Percentiles rank a stretch among this genome's conserved stretches.
These are phyloP conservation scores for Phytophthora sojae DNA, from an alignment of 352 stramenopile species.

Conservation along the genomic window DNA sequence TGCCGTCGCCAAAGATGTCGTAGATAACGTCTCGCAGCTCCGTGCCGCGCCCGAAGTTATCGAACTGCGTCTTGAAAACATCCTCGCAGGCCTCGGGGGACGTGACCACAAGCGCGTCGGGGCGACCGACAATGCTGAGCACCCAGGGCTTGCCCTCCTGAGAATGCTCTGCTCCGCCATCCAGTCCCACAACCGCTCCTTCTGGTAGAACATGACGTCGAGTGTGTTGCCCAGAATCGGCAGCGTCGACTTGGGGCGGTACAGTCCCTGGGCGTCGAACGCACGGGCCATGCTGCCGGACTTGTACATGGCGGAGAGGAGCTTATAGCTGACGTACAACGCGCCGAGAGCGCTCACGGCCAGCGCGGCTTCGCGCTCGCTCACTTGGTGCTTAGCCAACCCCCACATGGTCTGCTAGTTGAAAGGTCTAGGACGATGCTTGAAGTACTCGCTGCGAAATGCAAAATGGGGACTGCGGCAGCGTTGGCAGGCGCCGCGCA, in stretches of 20 bases:
- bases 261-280: constrained; percentile 29
- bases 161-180: constrained; percentile 54
- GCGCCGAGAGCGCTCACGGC: constrained; percentile 8
- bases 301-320: constrained; percentile 13
- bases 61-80: constrained; percentile 54
- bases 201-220: constrained; percentile 46
- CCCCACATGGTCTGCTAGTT: constrained; percentile 16
- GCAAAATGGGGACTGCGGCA: constrained; percentile 10
- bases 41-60: constrained; percentile 47
- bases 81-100: constrained; percentile 39
- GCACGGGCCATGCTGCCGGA: constrained; percentile 18
- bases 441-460: constrained; percentile 9
- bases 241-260: constrained; percentile 39
- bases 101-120: constrained; percentile 46
- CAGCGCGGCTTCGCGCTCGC: constrained; percentile 12
- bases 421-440: not conserved
- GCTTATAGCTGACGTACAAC: constrained; percentile 26
- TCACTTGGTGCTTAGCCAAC: constrained; percentile 22
- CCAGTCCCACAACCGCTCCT: constrained; percentile 60
- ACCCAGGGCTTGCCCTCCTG: constrained; percentile 52
- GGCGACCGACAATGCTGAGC: constrained; percentile 44
- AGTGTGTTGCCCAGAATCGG: constrained; percentile 47
- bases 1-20: constrained; percentile 62
- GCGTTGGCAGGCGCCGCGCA: not conserved
- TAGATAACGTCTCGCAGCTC: constrained; percentile 31